phyloP scores from a whole-genome alignment of 2,329 filamentous ascomycete species.

The Zalaria obscura region DNA sequence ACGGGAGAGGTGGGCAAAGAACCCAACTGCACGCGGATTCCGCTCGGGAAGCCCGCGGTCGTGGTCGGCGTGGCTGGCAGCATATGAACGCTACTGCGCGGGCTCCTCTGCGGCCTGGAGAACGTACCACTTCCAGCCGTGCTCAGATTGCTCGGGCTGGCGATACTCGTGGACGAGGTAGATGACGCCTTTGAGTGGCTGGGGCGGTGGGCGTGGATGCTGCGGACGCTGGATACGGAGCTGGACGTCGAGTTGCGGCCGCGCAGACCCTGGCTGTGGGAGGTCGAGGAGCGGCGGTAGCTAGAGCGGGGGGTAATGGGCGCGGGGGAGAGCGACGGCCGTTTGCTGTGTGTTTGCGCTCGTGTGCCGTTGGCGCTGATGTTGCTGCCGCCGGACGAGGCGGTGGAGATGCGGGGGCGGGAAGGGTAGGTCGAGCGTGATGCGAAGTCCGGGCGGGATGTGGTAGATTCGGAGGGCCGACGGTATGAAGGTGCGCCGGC shows the following conservation, averaged over 20 bases:
- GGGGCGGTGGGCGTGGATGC: slow-evolving; percentile 65
- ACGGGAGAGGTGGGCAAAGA: too few relatives aligned
- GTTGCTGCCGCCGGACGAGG: slow-evolving; percentile 19
- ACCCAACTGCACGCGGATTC: background rate
- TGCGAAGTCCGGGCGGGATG: slow-evolving; percentile 21
- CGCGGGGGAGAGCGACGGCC: slow-evolving; percentile 72
- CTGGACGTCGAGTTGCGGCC: slow-evolving; percentile 93
- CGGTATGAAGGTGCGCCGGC: background rate
- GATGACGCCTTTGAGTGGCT: slow-evolving; percentile 90
- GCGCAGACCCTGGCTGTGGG: slow-evolving; percentile 44
- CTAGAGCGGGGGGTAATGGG: slow-evolving; percentile 80
- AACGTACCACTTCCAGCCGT: too few relatives aligned
- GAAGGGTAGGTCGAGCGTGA: slow-evolving; percentile 23
- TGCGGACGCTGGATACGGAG: slow-evolving; percentile 83
- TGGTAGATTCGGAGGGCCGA: background rate
- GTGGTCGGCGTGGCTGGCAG: slow-evolving; percentile 35
- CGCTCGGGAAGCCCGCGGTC: slow-evolving; percentile 33
- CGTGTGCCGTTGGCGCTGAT: slow-evolving; percentile 5
- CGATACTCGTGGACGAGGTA: slow-evolving; percentile 63
- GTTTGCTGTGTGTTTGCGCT: slow-evolving; percentile 31
- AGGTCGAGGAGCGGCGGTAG: slow-evolving; percentile 63
- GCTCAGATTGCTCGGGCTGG: slow-evolving; percentile 20
- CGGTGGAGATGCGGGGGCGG: slow-evolving; percentile 29
- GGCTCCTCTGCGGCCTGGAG: background rate
- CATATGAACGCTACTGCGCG: slow-evolving; percentile 9